These are phyloP conservation scores for Skeletonema grethae DNA, from an alignment of 108 stramenopile species.

Conservation along the genomic window DNA sequence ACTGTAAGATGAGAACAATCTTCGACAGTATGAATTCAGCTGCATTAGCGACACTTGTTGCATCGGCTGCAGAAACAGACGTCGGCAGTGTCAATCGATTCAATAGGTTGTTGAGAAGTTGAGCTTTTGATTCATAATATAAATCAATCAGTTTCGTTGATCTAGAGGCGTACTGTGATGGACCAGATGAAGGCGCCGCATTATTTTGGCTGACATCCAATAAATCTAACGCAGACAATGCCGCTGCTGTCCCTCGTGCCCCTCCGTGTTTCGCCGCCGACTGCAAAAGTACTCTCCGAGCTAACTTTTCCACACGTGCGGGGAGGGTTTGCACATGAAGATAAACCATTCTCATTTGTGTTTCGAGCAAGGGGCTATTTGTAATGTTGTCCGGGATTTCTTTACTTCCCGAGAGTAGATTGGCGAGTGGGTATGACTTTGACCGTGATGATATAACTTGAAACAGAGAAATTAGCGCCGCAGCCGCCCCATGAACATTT, in stretches of 20 bases:
- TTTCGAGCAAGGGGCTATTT: slow-evolving; percentile 43
- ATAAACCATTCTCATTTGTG: slow-evolving; percentile 85
- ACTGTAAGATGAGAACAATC: slow-evolving; percentile 84
- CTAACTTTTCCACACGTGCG: slow-evolving; percentile 57
- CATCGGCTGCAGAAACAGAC: slow-evolving; percentile 27
- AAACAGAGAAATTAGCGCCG: slow-evolving; percentile 63
- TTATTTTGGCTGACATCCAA: slow-evolving; percentile 35
- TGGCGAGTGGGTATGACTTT: slow-evolving; percentile 69
- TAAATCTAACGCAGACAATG: slow-evolving; percentile 73
- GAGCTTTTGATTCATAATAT: slow-evolving; percentile 86
- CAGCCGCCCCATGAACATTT: slow-evolving; percentile 73
- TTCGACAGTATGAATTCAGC: slow-evolving; percentile 75
- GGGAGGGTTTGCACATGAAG: slow-evolving; percentile 84
- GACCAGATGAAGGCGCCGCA: not conserved
- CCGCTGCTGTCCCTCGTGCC: slow-evolving; percentile 55
- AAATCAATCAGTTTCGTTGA: slow-evolving; percentile 62
- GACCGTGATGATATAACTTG: slow-evolving; percentile 65
- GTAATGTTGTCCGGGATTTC: slow-evolving; percentile 6
- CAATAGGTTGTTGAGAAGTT: slow-evolving; percentile 62
- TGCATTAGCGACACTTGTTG: slow-evolving; percentile 40
- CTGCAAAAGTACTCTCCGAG: slow-evolving; percentile 47
- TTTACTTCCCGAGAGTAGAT: slow-evolving; percentile 30
- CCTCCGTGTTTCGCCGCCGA: slow-evolving; percentile 43
- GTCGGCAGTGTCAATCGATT: slow-evolving; percentile 50
- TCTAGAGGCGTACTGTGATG: slow-evolving; percentile 2